Conservation (phyloP, 2,329 filamentous ascomycete species). For the Moelleriella libera region DNA sequence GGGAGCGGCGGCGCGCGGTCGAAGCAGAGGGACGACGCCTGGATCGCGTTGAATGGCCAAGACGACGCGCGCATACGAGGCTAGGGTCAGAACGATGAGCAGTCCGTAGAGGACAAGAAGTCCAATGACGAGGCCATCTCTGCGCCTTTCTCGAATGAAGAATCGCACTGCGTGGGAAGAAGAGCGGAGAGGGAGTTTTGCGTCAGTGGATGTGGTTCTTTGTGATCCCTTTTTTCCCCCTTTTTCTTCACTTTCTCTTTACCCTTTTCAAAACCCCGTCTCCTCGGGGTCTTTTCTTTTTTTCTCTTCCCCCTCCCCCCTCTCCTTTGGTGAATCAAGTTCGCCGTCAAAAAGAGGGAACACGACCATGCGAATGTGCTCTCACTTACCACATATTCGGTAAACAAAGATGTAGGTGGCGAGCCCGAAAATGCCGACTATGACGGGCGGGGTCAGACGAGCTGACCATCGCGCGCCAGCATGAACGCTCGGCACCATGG, state of each 20-base stretch:
- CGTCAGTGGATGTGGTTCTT: too few relatives aligned
- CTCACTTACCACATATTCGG: constrained; percentile 44
- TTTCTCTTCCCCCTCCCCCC: too few relatives aligned
- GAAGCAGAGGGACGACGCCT: constrained; percentile 51
- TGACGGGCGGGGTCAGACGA: constrained; percentile 54
- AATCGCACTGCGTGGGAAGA: constrained; percentile 42
- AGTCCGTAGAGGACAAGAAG: constrained; percentile 63
- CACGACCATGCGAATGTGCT: too few relatives aligned
- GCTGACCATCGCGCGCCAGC: constrained; percentile 18
- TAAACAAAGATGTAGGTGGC: constrained; percentile 58
- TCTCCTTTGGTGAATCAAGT: too few relatives aligned
- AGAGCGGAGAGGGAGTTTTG: neutral
- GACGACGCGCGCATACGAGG: constrained; percentile 59
- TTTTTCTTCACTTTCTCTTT: too few relatives aligned
- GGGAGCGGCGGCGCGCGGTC: constrained; percentile 17
- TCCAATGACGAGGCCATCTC: constrained; percentile 44
- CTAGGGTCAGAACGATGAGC: constrained; percentile 51
- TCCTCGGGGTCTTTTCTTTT: too few relatives aligned
- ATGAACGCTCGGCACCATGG: constrained; percentile 15
- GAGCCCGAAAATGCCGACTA: constrained; percentile 53
- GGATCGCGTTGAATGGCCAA: constrained; percentile 55
- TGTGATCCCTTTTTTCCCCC: too few relatives aligned
- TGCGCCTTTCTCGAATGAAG: constrained; percentile 38
- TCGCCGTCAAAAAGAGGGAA: too few relatives aligned
- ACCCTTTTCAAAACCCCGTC: too few relatives aligned